Base-by-base conservation (phyloP, 257 asterid genomes). In the Solanum gandarillasii region DNA sequence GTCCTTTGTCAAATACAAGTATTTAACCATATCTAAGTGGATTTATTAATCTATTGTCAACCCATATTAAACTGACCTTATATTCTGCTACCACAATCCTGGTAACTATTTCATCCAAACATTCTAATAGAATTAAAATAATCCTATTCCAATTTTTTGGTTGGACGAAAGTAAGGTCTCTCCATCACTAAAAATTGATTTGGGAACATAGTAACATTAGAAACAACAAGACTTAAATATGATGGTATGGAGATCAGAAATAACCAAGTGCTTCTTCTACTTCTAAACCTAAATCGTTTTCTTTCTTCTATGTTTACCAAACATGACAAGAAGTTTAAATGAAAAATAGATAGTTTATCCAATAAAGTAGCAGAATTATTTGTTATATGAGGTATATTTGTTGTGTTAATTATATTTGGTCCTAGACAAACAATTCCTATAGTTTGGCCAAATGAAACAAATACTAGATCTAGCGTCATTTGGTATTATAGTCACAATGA, bases 61-160 rank as follows among this genome's bases (percentile, higher is more conserved):
- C 87, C 93, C 94, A 92, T 1, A 88, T 87, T 36, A 87, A 88
- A 60, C 7, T 21, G 4, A 38, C 7, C 25, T 52, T 16, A 43
- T 27, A 73, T 58, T 73, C 32, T 11, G 35, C 58, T 36, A 88
- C 89, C 89, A 88, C 46, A 31, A 31, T 31, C 32, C 32, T 31
- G 32, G 3, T 88, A 88, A 5, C 58, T 27, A 10, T 71, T 83
- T 71, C 20, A 60, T 5, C 55, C 5, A 75, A 6, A 11, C 4
- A 12, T 12, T 75, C 27, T 9, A 72, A 55, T 43, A 73, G 29
- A 73, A 81, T 9, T 12, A 41, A 89, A 89, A 86, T 5, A 91
- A 89, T 25, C 89, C 91, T 84, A 89, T 65, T 18, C 46, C 88
- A 87, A 91, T 88, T 23, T 74, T 83, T 75, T 84, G 13, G 84